Conservation (phyloP, 2,329 filamentous ascomycete species). For the Exophiala xenobiotica region DNA sequence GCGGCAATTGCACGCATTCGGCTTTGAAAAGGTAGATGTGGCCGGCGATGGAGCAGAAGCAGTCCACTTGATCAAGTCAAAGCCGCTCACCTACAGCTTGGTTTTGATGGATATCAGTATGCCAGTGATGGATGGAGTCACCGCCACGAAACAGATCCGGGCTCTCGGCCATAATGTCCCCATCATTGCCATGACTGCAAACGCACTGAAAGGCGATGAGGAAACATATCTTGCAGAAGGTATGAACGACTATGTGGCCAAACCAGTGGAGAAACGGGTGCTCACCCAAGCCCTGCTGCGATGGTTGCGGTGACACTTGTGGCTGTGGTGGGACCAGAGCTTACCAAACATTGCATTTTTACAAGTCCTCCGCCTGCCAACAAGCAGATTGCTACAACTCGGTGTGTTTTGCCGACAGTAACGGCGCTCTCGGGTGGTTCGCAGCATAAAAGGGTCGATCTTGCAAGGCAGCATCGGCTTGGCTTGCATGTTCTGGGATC, state of each 20-base stretch:
- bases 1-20: slow-evolving; percentile 57
- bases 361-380: no score
- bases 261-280: slow-evolving; percentile 32
- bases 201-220: slow-evolving; percentile 34
- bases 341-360: neutral
- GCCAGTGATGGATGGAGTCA: slow-evolving; percentile 40
- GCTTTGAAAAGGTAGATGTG: slow-evolving; percentile 61
- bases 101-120: slow-evolving; percentile 37
- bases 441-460: no score
- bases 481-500: no score
- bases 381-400: no score
- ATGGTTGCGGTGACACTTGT: slow-evolving; percentile 20
- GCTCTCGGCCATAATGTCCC: slow-evolving; percentile 26
- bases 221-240: slow-evolving; percentile 36
- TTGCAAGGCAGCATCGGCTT: no score
- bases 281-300: slow-evolving; percentile 18
- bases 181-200: slow-evolving; percentile 37
- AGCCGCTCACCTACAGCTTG: slow-evolving; percentile 65
- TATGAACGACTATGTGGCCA: slow-evolving; percentile 37
- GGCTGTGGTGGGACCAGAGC: no score
- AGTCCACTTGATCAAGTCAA: slow-evolving; percentile 54
- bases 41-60: slow-evolving; percentile 84
- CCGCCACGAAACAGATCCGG: slow-evolving; percentile 35
- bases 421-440: no score
- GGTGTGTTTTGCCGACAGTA: no score